Evolutionary conservation across 164 flowering plant species (phyloP), one percentile per base, ranked within the genome.

Genomic region (Vitis amurensis): DNA sequence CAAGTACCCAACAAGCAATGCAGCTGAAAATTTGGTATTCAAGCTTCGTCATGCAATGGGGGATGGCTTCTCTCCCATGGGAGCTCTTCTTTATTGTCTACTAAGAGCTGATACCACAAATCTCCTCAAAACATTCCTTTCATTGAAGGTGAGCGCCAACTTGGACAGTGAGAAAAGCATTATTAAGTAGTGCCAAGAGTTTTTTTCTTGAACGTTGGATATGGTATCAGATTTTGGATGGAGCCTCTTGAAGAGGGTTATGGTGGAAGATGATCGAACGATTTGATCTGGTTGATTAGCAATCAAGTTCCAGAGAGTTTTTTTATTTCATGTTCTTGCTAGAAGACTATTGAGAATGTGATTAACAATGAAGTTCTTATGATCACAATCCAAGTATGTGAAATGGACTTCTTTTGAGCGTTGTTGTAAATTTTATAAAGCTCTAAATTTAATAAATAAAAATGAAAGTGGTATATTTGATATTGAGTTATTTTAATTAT

Each of bases 31-130:
- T n/a, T 0, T 86, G 1, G 63, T 90, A 1, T 72, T 90, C 68
- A 90, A 82, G 86, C 81, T 90, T 53, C 89, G 85, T 68, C 95
- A 90, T 61, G 77, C 95, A 9, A 76, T 90, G 8, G 95, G 92
- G 1, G 95, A 90, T 74, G 95, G 92, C 55, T 88, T 70, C 62
- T 88, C 92, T 13, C 76, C 88, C 31, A 84, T 90, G 88, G 86
- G 86, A 9, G 86, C 84, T 11, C 80, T 90, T 13, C 84, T 90
- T 60, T 84, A 89, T 44, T 77, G 84, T 56, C 63, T 84, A 0
- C 76, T 72, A 68, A 69, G 90, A 70, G 87, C 81, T 8, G 95
- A 88, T 14, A 63, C 85, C 23, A 87, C 91, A 68, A 77, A 84
- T 27, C 71, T 82, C 50, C 85, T 91, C 1, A 53, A 84, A 13